Percentiles rank a stretch among this genome's conserved stretches.
phyloP scores from a whole-genome alignment of 768 basidiomycete species.

The Xerocomus spinulosus region DNA sequence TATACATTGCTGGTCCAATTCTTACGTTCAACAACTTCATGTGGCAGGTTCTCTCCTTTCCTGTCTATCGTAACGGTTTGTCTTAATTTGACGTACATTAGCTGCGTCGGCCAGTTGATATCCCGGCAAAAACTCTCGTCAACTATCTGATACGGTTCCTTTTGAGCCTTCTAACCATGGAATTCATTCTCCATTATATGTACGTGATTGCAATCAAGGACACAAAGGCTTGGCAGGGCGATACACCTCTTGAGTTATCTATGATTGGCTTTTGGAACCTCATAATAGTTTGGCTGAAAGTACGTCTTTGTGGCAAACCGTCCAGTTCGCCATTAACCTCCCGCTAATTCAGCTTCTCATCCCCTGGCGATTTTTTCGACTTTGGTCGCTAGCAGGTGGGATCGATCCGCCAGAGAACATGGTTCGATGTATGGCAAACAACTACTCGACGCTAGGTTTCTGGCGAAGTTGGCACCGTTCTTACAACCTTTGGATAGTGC shows the following conservation, averaged over 20 bases:
- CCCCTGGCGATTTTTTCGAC: slow-evolving; percentile 94
- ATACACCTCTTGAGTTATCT: slow-evolving; percentile 72
- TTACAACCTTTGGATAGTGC: slow-evolving; percentile 92
- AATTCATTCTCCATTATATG: slow-evolving; percentile 88
- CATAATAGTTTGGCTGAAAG: slow-evolving; percentile 95
- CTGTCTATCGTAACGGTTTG: background rate
- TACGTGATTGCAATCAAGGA: slow-evolving; percentile 97
- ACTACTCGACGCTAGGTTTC: slow-evolving; percentile 89
- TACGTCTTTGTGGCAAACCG: slow-evolving; percentile 30
- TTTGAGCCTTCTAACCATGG: slow-evolving; percentile 76
- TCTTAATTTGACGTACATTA: slow-evolving; percentile 26
- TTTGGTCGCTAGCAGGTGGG: slow-evolving; percentile 86
- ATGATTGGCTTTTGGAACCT: slow-evolving; percentile 98
- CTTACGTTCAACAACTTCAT: slow-evolving; percentile 94
- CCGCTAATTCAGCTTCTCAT: slow-evolving; percentile 63
- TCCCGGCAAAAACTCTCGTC: slow-evolving; percentile 38
- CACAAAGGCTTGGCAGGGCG: slow-evolving; percentile 71
- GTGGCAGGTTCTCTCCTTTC: slow-evolving; percentile 65
- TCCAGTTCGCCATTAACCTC: background rate
- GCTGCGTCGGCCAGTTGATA: slow-evolving; percentile 55
- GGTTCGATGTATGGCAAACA: slow-evolving; percentile 98
- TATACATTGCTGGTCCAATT: slow-evolving; percentile 96
- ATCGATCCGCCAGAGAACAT: slow-evolving; percentile 97
- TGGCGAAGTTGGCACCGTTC: slow-evolving; percentile 97
- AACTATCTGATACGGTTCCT: slow-evolving; percentile 71